Percentiles rank a stretch among this genome's conserved stretches.
Evolutionary conservation across 2,329 filamentous ascomycete species (phyloP).

Genomic region (Alternaria angustiovoidea): DNA sequence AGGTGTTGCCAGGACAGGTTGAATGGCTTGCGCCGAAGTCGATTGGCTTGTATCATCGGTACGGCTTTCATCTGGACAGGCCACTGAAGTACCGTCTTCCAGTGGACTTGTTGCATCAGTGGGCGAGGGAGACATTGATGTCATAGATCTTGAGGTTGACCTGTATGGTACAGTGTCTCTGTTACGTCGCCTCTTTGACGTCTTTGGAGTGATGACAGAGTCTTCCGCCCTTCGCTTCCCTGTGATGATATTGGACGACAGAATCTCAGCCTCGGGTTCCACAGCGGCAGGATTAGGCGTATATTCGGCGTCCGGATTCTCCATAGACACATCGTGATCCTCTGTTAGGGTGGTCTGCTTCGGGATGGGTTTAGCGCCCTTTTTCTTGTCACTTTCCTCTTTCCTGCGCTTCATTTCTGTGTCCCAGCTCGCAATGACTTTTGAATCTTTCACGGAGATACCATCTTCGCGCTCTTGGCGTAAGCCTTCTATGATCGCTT

Average conservation of each 20-base stretch:
- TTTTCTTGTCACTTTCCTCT: conserved; percentile 1
- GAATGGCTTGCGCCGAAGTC: not conserved
- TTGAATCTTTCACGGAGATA: conserved; percentile 30
- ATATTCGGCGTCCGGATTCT: not conserved
- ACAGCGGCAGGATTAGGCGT: not conserved
- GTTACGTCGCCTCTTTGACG: conserved; percentile 15
- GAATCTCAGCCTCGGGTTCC: not conserved
- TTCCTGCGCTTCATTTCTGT: conserved; percentile 16
- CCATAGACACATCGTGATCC: not conserved
- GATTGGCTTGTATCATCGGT: not conserved
- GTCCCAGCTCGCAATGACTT: conserved; percentile 18
- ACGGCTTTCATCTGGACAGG: not conserved
- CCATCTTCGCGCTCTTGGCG: conserved; percentile 30
- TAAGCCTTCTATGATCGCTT: conserved; percentile 36
- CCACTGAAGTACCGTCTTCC: not conserved
- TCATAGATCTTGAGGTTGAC: not conserved
- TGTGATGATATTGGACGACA: not conserved
- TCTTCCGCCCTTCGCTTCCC: conserved; percentile 16
- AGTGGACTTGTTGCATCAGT: not conserved
- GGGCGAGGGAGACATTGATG: not conserved
- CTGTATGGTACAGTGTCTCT: not conserved
- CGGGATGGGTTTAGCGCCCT: not conserved
- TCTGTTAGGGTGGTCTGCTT: not conserved
- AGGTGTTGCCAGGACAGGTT: not conserved
- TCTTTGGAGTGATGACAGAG: not conserved